Evolutionary conservation across 169 alveolate genomes (phyloP).

Genomic region (Eimeria zaria): DNA sequence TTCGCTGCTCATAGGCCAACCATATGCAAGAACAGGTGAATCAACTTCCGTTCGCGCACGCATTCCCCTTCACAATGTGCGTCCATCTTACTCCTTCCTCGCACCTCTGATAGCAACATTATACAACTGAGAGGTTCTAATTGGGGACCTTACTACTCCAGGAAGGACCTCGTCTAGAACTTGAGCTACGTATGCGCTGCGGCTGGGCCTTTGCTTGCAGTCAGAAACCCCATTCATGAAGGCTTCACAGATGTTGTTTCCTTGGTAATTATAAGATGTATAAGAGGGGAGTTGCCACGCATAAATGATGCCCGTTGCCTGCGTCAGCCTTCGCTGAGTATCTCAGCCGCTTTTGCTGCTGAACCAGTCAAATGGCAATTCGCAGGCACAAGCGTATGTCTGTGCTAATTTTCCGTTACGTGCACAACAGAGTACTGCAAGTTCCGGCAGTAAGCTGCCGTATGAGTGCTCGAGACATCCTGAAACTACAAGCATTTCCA

Average conservation of each 20-base stretch:
- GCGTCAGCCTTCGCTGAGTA: background rate
- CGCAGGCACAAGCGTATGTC: background rate
- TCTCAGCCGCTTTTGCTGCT: background rate
- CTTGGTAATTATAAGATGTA: background rate
- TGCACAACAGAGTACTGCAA: background rate
- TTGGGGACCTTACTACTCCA: background rate
- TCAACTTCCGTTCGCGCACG: background rate
- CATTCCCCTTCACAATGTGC: background rate
- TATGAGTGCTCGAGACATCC: background rate
- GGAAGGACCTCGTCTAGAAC: background rate
- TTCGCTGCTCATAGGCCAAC: background rate
- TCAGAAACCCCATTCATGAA: background rate
- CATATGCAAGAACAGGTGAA: background rate
- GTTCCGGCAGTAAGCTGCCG: background rate
- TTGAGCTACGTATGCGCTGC: background rate
- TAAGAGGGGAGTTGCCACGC: background rate
- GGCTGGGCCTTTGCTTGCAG: background rate
- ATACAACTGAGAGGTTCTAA: background rate
- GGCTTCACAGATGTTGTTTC: background rate
- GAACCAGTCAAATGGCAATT: background rate
- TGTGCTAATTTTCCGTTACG: background rate
- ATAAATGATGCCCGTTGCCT: background rate
- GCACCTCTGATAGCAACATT: background rate
- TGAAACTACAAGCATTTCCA: background rate
- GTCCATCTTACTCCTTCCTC: background rate